Conservation (phyloP, 2,329 filamentous ascomycete species). For the Cercospora sesami region DNA sequence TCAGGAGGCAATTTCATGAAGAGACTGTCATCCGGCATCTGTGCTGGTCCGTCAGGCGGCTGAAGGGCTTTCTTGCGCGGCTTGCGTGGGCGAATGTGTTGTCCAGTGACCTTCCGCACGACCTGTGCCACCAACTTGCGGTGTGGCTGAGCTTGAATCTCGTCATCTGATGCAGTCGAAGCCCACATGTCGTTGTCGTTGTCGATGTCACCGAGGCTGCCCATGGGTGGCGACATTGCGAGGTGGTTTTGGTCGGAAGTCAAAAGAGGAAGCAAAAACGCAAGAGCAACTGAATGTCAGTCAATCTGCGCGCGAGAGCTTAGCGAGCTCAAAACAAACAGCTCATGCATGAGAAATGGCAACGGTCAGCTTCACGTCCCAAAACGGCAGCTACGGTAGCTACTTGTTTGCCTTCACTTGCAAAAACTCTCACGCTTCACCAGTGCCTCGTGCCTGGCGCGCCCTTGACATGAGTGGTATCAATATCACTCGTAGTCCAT, state of each 20-base stretch:
- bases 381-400: neutral
- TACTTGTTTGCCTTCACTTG: neutral
- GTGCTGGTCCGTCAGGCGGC: neutral
- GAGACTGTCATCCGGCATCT: neutral
- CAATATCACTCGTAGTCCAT: constrained; percentile 63
- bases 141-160: neutral
- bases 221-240: neutral
- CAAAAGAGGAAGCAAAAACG: no score
- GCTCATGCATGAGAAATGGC: neutral
- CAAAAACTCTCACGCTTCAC: neutral
- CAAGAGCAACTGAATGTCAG: no score
- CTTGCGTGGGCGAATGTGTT: neutral
- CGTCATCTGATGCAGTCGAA: no score
- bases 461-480: constrained; percentile 52
- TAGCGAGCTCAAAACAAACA: neutral
- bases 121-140: neutral
- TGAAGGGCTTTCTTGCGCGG: neutral
- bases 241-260: no score
- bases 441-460: constrained; percentile 43
- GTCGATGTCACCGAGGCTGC: neutral
- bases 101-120: neutral
- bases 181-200: no score
- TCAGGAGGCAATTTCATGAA: neutral
- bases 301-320: no score
- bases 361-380: neutral